Base-by-base conservation (phyloP, 495 filamentous ascomycete species). In the Aspergillus incahuasiensis region DNA sequence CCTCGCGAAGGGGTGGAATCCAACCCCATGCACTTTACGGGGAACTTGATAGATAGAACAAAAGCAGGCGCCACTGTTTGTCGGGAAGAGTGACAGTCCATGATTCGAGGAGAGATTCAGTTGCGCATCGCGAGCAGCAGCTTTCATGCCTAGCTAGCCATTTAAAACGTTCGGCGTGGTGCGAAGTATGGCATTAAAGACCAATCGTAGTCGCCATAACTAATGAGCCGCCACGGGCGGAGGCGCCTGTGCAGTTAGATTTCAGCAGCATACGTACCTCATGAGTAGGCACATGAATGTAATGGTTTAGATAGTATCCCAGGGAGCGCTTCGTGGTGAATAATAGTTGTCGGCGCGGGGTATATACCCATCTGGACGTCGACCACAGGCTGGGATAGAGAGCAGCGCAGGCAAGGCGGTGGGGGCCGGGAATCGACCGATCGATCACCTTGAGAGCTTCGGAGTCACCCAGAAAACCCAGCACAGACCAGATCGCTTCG, bases 1-100 rank as follows among this genome's bases (percentile, higher is more conserved):
- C 52, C 30, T 25, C 30, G 20, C 8, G 19, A 24, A 24, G 32
- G 12, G 22, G 12, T 16, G 15, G 21, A 41, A 8, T 41, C 18
- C 25, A 38, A 45, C 40, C 6, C 39, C 46, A 35, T 22, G 54
- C 24, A 47, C 35, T 56, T 56, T 56, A 56, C 54, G 42, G 46
- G 42, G 21, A 24, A 38, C 41, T 48, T 56, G 46, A 50, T 28
- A 35, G 46, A 56, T 45, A 24, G 25, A 49, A 54, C 22, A 56
- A 56, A 35, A 56, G 54, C 38, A 56, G 28, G 35, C 20, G 34
- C 54, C 54, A 55, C 32, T 24, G 28, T 40, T 39, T 50, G 42
- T 30, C 28, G 44, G 46, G 25, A 21, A 45, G 13, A 39, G 12
- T 49, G 28, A 50, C 13, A 56, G 30, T 28, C 39, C 32, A 42